A percentile compares a stretch with the other conserved stretches of the same genome.
These are phyloP conservation scores for Brassica carinata DNA, from an alignment of 345 rosid genomes.

Conservation along the genomic window DNA sequence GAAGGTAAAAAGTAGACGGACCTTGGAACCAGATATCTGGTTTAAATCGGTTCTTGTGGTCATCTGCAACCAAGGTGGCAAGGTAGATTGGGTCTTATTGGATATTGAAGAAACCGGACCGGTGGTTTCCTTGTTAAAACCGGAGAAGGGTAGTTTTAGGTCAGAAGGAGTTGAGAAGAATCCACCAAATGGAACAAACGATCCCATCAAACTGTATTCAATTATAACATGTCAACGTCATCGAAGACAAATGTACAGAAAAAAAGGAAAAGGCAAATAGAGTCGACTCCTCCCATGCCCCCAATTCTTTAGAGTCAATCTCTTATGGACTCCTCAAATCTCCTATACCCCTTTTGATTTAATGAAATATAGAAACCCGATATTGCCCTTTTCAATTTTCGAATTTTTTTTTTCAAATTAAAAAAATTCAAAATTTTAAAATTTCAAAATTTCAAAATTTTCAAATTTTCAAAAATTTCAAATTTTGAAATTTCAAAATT, in stretches of 20 bases:
- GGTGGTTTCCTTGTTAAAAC: conserved; percentile 27
- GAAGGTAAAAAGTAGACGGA: conserved; percentile 34
- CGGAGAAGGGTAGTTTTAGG: conserved; percentile 46
- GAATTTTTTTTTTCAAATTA: no score
- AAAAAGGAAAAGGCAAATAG: background rate
- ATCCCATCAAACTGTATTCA: conserved; percentile 80
- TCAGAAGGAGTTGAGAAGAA: conserved; percentile 73
- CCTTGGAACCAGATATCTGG: conserved; percentile 49
- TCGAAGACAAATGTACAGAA: background rate
- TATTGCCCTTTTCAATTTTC: no score
- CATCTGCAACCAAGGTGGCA: conserved; percentile 82
- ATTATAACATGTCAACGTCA: background rate
- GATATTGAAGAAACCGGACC: conserved; percentile 50
- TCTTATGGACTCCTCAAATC: no score
- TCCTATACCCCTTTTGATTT: no score
- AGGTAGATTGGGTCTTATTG: conserved; percentile 57
- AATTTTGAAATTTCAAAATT: no score
- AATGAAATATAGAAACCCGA: no score
- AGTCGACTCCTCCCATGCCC: no score
- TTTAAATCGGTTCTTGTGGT: conserved; percentile 45
- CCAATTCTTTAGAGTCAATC: no score
- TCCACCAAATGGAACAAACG: conserved; percentile 92
- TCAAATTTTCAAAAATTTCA: no score
- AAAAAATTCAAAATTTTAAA: no score
- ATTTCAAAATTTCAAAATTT: no score